These are phyloP conservation scores for Tricholoma saponaceum DNA, from an alignment of 768 basidiomycete genomes.

Conservation along the genomic window DNA sequence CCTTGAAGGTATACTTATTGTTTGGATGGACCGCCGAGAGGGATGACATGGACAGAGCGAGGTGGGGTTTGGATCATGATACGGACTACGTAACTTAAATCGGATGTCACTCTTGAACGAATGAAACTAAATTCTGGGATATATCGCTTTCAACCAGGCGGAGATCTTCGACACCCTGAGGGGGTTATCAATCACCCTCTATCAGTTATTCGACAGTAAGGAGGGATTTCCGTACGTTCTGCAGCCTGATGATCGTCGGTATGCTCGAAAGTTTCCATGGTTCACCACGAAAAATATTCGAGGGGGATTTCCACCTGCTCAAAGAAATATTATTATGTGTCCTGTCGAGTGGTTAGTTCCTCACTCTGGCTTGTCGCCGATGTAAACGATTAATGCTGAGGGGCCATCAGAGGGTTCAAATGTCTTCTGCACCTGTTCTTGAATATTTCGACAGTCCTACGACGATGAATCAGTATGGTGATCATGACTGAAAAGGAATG, in stretches of 20 bases:
- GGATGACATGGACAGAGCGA: neutral
- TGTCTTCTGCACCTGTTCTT: slow-evolving; percentile 45
- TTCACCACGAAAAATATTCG: slow-evolving; percentile 54
- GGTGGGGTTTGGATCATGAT: neutral
- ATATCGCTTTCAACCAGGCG: slow-evolving; percentile 44
- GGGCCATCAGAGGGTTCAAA: slow-evolving; percentile 45
- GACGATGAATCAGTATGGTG: neutral
- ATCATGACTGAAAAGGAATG: neutral
- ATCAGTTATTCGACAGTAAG: neutral
- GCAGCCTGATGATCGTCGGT: slow-evolving; percentile 63
- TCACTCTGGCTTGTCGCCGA: slow-evolving; percentile 62
- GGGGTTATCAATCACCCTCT: neutral
- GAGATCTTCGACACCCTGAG: slow-evolving; percentile 33
- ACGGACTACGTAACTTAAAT: neutral
- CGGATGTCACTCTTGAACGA: neutral
- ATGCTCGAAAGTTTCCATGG: slow-evolving; percentile 60
- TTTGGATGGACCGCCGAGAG: neutral
- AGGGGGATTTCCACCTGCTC: slow-evolving; percentile 62
- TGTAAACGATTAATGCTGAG: slow-evolving; percentile 59
- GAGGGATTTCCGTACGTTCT: slow-evolving; percentile 41
- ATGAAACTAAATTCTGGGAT: slow-evolving; percentile 4
- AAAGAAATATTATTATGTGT: neutral
- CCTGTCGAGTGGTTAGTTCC: slow-evolving; percentile 18
- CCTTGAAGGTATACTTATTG: neutral
- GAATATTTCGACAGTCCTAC: slow-evolving; percentile 65